Evolutionary conservation across 2,329 filamentous ascomycete species (phyloP).

Genomic region (Fusarium lateritium): DNA sequence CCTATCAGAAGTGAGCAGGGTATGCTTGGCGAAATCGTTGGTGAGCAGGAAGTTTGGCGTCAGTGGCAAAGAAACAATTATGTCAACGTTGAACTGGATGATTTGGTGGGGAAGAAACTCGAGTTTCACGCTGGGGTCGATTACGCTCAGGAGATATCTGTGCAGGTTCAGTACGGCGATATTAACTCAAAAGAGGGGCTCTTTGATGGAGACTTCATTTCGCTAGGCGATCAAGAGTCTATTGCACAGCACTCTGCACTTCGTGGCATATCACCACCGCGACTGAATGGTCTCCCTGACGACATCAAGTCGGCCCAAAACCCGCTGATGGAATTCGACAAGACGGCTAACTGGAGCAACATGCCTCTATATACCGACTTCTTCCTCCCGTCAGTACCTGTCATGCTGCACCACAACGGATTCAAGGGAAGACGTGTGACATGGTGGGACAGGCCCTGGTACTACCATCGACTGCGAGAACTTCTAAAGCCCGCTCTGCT

Average conservation of each 20-base stretch:
- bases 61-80: neutral
- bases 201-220: neutral
- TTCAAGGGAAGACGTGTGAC: neutral
- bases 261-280: neutral
- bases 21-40: neutral
- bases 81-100: accelerated
- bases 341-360: neutral
- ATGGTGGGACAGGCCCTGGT: slow-evolving; percentile 22
- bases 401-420: slow-evolving; percentile 1
- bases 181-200: neutral
- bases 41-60: slow-evolving; percentile 15
- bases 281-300: neutral
- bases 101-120: neutral
- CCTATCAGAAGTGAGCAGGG: slow-evolving; percentile 9
- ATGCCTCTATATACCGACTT: slow-evolving; percentile 15
- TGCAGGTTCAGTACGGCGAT: neutral
- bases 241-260: neutral
- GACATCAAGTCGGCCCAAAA: slow-evolving; percentile 2
- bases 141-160: slow-evolving; percentile 1
- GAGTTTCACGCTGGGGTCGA: slow-evolving; percentile 2
- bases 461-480: neutral
- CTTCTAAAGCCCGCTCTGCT: neutral
- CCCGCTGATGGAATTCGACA: neutral
- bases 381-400: neutral
- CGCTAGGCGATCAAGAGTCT: neutral